Evolutionary conservation across 2,329 filamentous ascomycete genomes (phyloP).

Genomic region (Colletotrichum shisoi): DNA sequence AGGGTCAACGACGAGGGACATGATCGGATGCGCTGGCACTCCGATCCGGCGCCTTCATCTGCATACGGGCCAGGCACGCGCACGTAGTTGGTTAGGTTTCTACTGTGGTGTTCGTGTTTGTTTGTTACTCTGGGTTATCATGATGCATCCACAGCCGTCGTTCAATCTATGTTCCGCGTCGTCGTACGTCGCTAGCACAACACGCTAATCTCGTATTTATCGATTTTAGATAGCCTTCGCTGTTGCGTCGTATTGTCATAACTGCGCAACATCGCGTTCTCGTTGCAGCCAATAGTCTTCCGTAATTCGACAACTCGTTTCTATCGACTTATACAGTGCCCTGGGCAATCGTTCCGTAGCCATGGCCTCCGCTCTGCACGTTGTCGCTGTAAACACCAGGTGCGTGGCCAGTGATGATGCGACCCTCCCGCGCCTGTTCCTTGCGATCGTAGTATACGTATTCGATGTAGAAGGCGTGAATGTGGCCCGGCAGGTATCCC

Average conservation of each 20-base stretch:
- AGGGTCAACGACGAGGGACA: background rate
- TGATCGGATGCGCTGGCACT: conserved; percentile 30
- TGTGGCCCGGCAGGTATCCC: conserved; percentile 78
- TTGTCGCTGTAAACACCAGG: conserved; percentile 76
- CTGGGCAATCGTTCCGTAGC: conserved; percentile 61
- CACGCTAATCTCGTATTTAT: background rate
- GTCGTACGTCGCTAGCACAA: background rate
- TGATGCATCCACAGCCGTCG: conserved; percentile 10
- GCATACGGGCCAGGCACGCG: conserved; percentile 26
- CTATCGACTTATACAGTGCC: conserved; percentile 11
- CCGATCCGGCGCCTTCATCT: conserved; percentile 27
- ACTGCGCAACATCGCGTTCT: background rate
- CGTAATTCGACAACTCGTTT: background rate
- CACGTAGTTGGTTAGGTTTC: conserved; percentile 20
- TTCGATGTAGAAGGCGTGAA: conserved; percentile 82
- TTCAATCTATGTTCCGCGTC: background rate
- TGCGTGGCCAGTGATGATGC: conserved; percentile 61
- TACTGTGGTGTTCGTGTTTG: background rate
- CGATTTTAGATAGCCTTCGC: background rate
- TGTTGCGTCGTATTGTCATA: background rate
- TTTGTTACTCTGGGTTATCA: background rate
- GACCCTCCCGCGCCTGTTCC: conserved; percentile 68
- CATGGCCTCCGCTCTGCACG: conserved; percentile 72
- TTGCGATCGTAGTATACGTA: conserved; percentile 83
- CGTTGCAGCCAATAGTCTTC: background rate